Percentiles rank a stretch among this genome's conserved stretches.
Conservation (phyloP, 768 basidiomycete genomes). For the Collybiopsis confluens region DNA sequence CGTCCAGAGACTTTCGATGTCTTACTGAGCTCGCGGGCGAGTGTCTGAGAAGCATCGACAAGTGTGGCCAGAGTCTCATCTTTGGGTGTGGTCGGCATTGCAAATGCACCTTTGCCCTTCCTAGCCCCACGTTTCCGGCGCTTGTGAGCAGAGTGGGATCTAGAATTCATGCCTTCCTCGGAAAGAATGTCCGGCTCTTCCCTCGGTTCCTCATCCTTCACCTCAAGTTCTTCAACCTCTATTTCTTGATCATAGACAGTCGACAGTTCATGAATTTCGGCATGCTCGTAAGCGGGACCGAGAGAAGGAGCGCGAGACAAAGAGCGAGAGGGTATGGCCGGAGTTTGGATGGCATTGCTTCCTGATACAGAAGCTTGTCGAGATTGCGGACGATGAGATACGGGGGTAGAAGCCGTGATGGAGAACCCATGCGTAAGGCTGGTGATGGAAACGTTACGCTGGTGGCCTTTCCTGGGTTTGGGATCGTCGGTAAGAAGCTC, state of each 20-base stretch:
- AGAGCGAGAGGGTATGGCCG: slow-evolving; percentile 48
- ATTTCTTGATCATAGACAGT: slow-evolving; percentile 52
- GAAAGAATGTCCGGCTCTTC: slow-evolving; percentile 33
- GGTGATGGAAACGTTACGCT: slow-evolving; percentile 54
- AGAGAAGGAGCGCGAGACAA: slow-evolving; percentile 64
- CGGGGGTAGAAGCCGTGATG: slow-evolving; percentile 55
- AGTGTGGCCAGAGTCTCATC: slow-evolving; percentile 66
- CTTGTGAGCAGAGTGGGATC: slow-evolving; percentile 71
- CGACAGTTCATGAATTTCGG: slow-evolving; percentile 40
- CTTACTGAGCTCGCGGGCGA: slow-evolving; percentile 80
- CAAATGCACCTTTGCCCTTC: slow-evolving; percentile 67
- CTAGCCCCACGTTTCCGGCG: slow-evolving; percentile 81
- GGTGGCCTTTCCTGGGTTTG: slow-evolving; percentile 35
- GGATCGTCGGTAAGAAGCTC: slow-evolving; percentile 51
- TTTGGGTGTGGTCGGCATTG: slow-evolving; percentile 29
- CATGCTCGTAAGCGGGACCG: slow-evolving; percentile 28
- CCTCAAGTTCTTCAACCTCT: slow-evolving; percentile 39
- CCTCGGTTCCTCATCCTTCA: slow-evolving; percentile 19
- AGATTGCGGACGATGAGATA: slow-evolving; percentile 70
- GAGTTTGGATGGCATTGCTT: slow-evolving; percentile 43
- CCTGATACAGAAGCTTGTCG: slow-evolving; percentile 51
- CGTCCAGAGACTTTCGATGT: slow-evolving; percentile 49
- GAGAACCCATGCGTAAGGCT: slow-evolving; percentile 59
- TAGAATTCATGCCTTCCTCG: slow-evolving; percentile 38
- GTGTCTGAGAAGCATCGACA: slow-evolving; percentile 73